Evolutionary conservation across 2,329 filamentous ascomycete genomes (phyloP).

Genomic region (Pseudocercospora macadamiae): DNA sequence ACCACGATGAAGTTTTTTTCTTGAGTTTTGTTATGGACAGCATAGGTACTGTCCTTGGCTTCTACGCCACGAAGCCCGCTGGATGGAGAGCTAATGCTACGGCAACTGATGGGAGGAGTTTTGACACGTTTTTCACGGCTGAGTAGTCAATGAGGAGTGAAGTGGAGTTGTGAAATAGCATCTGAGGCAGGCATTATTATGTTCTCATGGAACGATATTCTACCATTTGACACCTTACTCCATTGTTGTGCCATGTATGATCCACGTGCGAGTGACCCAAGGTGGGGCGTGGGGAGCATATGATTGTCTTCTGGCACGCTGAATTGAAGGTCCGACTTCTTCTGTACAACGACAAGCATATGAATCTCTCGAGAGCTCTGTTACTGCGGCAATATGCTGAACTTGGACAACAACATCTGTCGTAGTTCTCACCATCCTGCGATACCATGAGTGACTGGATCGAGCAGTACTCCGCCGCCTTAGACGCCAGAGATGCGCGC

Average conservation of each 20-base stretch:
- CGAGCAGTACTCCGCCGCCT: slow-evolving; percentile 75
- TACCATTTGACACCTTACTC: not conserved
- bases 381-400: not conserved
- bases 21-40: slow-evolving; percentile 2
- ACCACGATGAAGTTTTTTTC: slow-evolving; percentile 15
- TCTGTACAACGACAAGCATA: not conserved
- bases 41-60: slow-evolving; percentile 11
- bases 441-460: slow-evolving; percentile 69
- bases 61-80: not conserved
- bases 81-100: slow-evolving; percentile 4
- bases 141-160: slow-evolving; percentile 1
- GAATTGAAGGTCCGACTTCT: not conserved
- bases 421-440: not conserved
- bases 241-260: not conserved
- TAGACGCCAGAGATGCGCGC: slow-evolving; percentile 71
- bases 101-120: not conserved
- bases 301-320: not conserved
- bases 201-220: slow-evolving; percentile 1
- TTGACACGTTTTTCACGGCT: not conserved
- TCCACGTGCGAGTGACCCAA: not conserved
- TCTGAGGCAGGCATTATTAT: slow-evolving; percentile 1
- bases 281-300: not conserved
- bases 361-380: not conserved
- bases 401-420: not conserved
- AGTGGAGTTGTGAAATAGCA: slow-evolving; percentile 6